These are phyloP conservation scores for Fraxinus xanthoxyloides DNA, from an alignment of 305 asterid species.

Conservation along the genomic window DNA sequence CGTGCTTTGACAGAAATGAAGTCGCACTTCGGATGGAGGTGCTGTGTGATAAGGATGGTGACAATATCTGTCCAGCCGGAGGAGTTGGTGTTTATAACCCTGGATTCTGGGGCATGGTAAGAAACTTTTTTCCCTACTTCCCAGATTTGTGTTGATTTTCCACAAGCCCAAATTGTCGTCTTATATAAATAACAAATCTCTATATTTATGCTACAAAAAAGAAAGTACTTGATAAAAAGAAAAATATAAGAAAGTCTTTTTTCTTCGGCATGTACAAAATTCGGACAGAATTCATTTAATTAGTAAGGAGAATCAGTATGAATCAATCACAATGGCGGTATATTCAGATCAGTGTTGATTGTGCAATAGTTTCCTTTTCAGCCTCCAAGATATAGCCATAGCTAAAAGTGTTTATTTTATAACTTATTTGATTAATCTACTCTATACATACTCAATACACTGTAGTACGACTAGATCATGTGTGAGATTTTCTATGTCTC, in stretches of 20 bases:
- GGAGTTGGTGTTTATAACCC: slow-evolving; percentile 96
- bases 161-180: neutral
- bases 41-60: slow-evolving; percentile 52
- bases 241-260: neutral
- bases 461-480: neutral
- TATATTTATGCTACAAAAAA: neutral
- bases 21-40: slow-evolving; percentile 80
- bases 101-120: slow-evolving; percentile 98
- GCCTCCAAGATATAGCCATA: neutral
- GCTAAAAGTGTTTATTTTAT: neutral
- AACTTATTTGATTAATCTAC: neutral
- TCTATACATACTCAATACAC: neutral
- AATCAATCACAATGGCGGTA: neutral
- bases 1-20: slow-evolving; percentile 78
- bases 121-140: slow-evolving; percentile 3
- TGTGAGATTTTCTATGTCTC: neutral
- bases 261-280: neutral
- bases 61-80: slow-evolving; percentile 58
- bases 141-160: neutral
- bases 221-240: neutral
- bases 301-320: neutral
- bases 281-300: neutral
- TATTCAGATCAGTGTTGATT: neutral
- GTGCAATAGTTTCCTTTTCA: neutral
- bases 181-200: neutral